Evolutionary conservation across 495 filamentous ascomycete genomes (phyloP).

Genomic region (Penicillium mononematosum): DNA sequence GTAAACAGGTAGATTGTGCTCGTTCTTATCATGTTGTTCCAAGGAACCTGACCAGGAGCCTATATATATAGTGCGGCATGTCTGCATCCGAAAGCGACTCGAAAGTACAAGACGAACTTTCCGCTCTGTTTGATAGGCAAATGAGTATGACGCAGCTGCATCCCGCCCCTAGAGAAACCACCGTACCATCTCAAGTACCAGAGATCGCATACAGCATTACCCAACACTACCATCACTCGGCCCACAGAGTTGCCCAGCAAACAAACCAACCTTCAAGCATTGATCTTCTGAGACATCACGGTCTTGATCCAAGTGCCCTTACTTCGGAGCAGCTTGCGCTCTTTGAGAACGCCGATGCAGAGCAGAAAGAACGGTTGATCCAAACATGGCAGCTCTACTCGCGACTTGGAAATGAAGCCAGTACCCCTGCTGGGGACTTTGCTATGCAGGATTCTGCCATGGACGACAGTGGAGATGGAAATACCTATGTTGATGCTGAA

Average conservation of each 20-base stretch:
- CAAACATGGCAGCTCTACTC: constrained; percentile 66
- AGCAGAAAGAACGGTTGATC: constrained; percentile 58
- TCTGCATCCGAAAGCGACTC: constrained; percentile 44
- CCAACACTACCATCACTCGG: constrained; percentile 74
- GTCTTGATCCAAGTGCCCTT: constrained; percentile 54
- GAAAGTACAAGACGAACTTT: constrained; percentile 63
- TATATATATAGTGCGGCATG: constrained; percentile 35
- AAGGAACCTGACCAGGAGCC: constrained; percentile 2
- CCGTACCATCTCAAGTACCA: constrained; percentile 26
- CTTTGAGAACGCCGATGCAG: constrained; percentile 57
- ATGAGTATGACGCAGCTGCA: constrained; percentile 41
- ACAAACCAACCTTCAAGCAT: constrained; percentile 1
- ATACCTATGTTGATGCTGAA: constrained; percentile 54
- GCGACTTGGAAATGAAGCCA: constrained; percentile 18
- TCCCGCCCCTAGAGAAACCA: constrained; percentile 1
- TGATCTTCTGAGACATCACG: constrained; percentile 46
- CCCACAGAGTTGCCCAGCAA: constrained; percentile 45
- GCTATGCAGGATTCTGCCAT: constrained; percentile 48
- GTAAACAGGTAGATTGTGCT: constrained; percentile 35
- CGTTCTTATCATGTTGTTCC: background rate
- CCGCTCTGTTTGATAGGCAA: constrained; percentile 63
- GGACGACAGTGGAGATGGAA: constrained; percentile 27
- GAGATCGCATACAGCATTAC: constrained; percentile 64
- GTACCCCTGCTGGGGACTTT: constrained; percentile 43
- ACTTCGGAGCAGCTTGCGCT: constrained; percentile 58